Percentiles rank a stretch among this genome's conserved stretches.
phyloP scores from a whole-genome alignment of 805 yeast species.

The Zygotorulaspora sp. region DNA sequence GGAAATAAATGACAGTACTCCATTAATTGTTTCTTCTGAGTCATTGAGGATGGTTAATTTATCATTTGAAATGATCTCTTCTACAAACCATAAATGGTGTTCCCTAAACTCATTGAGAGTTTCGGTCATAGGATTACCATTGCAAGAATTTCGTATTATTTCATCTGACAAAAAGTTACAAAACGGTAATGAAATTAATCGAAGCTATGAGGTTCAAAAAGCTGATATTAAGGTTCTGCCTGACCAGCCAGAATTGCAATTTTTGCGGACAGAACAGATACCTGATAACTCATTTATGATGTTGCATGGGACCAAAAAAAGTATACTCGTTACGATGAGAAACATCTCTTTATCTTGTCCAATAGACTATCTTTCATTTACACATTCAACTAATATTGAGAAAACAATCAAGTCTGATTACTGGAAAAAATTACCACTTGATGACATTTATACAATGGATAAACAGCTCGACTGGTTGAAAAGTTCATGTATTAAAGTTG shows the following conservation, averaged over 20 bases:
- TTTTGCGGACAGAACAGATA: conserved; percentile 23
- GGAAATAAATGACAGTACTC: conserved; percentile 19
- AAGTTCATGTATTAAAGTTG: conserved; percentile 18
- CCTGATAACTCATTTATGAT: conserved; percentile 30
- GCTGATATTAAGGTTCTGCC: conserved; percentile 23
- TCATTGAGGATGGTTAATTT: conserved; percentile 37
- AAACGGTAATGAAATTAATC: background rate
- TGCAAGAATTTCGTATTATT: conserved; percentile 17
- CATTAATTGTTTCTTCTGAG: conserved; percentile 38
- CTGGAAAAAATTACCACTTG: conserved; percentile 29
- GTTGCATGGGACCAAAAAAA: conserved; percentile 30
- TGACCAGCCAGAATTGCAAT: conserved; percentile 31
- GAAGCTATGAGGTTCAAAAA: conserved; percentile 8
- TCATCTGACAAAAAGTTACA: conserved; percentile 11
- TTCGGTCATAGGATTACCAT: conserved; percentile 26
- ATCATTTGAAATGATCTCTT: conserved; percentile 19
- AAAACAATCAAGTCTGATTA: conserved; percentile 24
- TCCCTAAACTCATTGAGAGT: conserved; percentile 17
- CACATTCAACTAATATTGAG: conserved; percentile 25
- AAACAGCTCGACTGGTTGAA: conserved; percentile 25
- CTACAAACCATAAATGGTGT: conserved; percentile 14
- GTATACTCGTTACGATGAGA: conserved; percentile 20
- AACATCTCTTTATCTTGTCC: conserved; percentile 28
- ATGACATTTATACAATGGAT: conserved; percentile 29
- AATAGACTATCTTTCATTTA: conserved; percentile 25